Evolutionary conservation across 2,329 filamentous ascomycete species (phyloP).

Genomic region (Colletotrichum musae): DNA sequence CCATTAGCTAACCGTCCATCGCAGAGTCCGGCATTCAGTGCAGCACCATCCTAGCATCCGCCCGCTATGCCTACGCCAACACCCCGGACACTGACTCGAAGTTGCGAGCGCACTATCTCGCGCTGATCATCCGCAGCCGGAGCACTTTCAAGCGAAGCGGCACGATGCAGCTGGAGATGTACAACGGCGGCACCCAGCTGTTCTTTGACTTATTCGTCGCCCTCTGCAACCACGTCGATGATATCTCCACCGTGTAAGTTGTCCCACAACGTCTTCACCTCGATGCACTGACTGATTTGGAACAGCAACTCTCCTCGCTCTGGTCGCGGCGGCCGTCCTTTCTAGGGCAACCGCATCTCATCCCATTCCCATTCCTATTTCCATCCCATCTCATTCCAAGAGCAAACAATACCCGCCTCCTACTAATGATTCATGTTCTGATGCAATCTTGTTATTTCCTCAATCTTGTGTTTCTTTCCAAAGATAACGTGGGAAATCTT

Average conservation of each 20-base stretch:
- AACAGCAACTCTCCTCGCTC: conserved; percentile 52
- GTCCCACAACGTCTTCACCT: neutral
- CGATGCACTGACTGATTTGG: conserved; percentile 38
- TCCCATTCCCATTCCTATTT: neutral
- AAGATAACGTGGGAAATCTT: neutral
- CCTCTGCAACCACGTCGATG: conserved; percentile 90
- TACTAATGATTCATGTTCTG: conserved; percentile 45
- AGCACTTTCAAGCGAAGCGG: conserved; percentile 93
- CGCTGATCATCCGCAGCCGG: conserved; percentile 90
- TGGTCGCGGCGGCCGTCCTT: conserved; percentile 57
- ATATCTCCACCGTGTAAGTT: conserved; percentile 71
- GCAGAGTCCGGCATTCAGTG: conserved; percentile 83
- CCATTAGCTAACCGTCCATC: conserved; percentile 23
- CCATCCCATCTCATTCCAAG: conserved; percentile 12
- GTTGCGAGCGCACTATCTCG: conserved; percentile 90
- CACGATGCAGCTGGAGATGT: conserved; percentile 97
- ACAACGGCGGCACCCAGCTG: conserved; percentile 82
- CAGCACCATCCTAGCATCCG: conserved; percentile 87
- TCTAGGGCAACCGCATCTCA: conserved; percentile 39
- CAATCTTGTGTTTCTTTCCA: neutral
- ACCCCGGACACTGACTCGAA: conserved; percentile 94
- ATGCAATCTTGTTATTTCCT: conserved; percentile 20
- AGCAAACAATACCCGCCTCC: conserved; percentile 30
- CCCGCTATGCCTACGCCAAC: conserved; percentile 90
- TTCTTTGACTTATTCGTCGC: conserved; percentile 97